Percentiles rank a stretch among this genome's conserved stretches.
Evolutionary conservation across 1,284 basidiomycete species (phyloP).

Genomic region (Ganoderma sp.): DNA sequence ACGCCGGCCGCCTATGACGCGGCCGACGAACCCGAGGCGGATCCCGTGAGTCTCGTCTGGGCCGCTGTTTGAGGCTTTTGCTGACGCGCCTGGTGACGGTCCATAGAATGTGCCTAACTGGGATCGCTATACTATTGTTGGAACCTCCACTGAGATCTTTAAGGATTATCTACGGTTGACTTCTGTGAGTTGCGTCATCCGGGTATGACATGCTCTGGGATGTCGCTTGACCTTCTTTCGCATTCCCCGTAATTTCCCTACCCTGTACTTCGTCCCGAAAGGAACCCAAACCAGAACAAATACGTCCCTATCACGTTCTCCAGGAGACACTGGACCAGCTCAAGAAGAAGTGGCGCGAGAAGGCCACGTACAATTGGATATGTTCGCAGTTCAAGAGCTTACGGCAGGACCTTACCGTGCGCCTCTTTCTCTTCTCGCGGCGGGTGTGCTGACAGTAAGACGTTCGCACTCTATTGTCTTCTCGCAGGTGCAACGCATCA

Average conservation of each 20-base stretch:
- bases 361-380: conserved; percentile 89
- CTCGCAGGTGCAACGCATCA: conserved; percentile 94
- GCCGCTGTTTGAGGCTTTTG: conserved; percentile 17
- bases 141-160: conserved; percentile 87
- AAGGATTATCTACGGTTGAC: conserved; percentile 97
- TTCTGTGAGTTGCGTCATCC: conserved; percentile 60
- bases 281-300: conserved; percentile 95
- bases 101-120: conserved; percentile 92
- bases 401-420: conserved; percentile 95
- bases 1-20: conserved; percentile 48
- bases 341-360: conserved; percentile 88
- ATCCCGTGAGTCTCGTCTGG: conserved; percentile 59
- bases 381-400: conserved; percentile 99
- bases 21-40: conserved; percentile 69
- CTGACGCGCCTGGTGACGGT: conserved; percentile 4
- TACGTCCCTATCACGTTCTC: conserved; percentile 87
- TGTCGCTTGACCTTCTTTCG: conserved; percentile 9
- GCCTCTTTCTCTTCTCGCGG: conserved; percentile 41
- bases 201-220: conserved; percentile 15
- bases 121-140: conserved; percentile 96
- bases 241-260: neutral
- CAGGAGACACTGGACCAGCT: conserved; percentile 87
- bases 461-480: conserved; percentile 32
- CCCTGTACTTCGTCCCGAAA: conserved; percentile 39
- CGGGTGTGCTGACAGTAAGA: conserved; percentile 28